Conservation (phyloP, 2,329 filamentous ascomycete genomes). For the Trichophyton equinum region DNA sequence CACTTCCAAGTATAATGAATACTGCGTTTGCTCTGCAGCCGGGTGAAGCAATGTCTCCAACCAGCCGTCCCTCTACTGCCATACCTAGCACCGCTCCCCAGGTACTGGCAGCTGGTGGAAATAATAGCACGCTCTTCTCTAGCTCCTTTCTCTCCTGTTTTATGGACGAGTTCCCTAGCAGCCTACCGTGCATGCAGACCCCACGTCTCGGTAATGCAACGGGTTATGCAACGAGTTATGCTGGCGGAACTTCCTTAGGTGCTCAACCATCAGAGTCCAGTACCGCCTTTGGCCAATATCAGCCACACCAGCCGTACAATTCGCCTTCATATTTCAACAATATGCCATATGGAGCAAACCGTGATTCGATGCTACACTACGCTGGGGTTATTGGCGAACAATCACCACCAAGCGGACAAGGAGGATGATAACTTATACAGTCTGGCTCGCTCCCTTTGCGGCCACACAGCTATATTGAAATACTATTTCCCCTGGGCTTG, state of each 20-base stretch:
- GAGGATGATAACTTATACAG: constrained; percentile 25
- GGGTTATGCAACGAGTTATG: not conserved
- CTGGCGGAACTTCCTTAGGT: not conserved
- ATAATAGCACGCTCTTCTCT: not conserved
- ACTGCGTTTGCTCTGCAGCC: constrained; percentile 31
- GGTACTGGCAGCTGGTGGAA: not conserved
- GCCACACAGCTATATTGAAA: not conserved
- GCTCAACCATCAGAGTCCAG: not conserved
- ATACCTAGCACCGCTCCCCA: not conserved
- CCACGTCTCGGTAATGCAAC: not conserved
- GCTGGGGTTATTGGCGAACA: constrained; percentile 25
- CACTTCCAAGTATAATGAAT: constrained; percentile 27
- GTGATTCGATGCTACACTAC: not conserved
- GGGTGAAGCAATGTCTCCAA: constrained; percentile 25
- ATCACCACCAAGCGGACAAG: constrained; percentile 39
- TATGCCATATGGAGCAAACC: not conserved
- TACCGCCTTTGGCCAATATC: not conserved
- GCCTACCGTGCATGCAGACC: not conserved
- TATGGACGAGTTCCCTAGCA: not conserved
- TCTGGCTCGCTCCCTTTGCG: not conserved
- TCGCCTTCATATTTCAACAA: not conserved
- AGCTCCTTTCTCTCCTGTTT: not conserved
- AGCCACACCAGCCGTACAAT: not conserved
- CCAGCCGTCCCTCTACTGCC: constrained; percentile 21
- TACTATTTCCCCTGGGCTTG: not conserved